These are phyloP conservation scores for Sporothrix phasma DNA, from an alignment of 2,329 filamentous ascomycete genomes.

Conservation along the genomic window DNA sequence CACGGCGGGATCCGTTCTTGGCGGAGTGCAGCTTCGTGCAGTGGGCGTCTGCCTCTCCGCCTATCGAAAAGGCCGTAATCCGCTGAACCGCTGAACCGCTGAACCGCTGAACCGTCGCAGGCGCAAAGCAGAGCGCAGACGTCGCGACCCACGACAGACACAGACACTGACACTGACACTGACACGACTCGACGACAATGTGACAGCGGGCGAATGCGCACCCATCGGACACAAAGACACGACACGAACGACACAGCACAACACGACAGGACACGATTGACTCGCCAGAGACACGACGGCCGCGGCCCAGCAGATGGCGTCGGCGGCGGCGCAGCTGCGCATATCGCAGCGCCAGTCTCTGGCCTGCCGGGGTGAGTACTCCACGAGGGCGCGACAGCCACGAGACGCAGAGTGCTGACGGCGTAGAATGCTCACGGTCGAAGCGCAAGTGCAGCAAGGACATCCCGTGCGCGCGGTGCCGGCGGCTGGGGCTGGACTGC, in stretches of 20 bases:
- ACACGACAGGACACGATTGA: neutral
- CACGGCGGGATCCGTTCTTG: constrained; percentile 2
- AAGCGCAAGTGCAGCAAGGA: constrained; percentile 21
- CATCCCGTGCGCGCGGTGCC: constrained; percentile 19
- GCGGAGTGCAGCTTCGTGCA: too few relatives aligned
- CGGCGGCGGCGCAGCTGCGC: constrained; percentile 7
- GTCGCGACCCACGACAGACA: too few relatives aligned
- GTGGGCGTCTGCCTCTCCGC: too few relatives aligned
- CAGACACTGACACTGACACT: too few relatives aligned
- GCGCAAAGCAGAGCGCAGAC: neutral
- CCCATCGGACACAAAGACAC: neutral
- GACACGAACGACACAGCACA: neutral
- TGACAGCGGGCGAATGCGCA: too few relatives aligned
- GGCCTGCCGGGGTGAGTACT: constrained; percentile 15
- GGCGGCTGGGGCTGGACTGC: constrained; percentile 17
- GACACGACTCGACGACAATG: too few relatives aligned
- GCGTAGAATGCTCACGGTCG: constrained; percentile 18
- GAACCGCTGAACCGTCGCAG: neutral
- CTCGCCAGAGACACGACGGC: neutral
- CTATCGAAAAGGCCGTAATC: neutral
- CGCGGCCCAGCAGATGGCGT: too few relatives aligned
- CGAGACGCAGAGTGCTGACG: neutral
- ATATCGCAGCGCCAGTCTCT: constrained; percentile 15
- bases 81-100: neutral
- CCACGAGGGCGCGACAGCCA: too few relatives aligned